Evolutionary conservation across 495 filamentous ascomycete species (phyloP), one percentile per base, ranked within the genome.

Genomic region (Glutinoglossum americanum): DNA sequence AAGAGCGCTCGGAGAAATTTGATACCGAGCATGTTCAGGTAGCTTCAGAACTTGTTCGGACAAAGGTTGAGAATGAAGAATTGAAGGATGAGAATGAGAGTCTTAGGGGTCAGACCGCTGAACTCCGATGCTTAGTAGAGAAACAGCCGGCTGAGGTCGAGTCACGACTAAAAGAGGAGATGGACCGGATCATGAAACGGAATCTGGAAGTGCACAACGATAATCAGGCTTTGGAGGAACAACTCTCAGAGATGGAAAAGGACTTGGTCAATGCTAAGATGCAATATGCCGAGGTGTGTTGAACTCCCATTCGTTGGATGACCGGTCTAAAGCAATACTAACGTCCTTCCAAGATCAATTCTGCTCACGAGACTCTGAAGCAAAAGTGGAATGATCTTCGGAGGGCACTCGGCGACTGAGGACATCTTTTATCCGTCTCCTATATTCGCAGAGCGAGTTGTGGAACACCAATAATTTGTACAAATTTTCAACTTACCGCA

Each of bases 121-220:
- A 94, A 66, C 73, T 99, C 53, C 79, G 83, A 64, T 78, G 77
- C 47, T 80, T 95, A 30, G 86, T 96, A 13, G 85, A 94, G 63
- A 83, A 80, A 62, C 93, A 99, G 65, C 84, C 92, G 0, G 80
- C 76, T 19, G 89, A 97, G 65, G 83, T 97, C 3, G 93, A 99
- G 69, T 74, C 78, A 44, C 76, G 79, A 57, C 79, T 95, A 62
- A 80, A 81, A 65, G 78, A 74, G 5, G 90, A 99, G 69, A 90
- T 94, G 75, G 89, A 95, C 32, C 79, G 84, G 15, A 80, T 96
- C 63, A 89, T 97, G 81, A 80, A 87, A 67, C 80, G 89, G 57
- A 97, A 97, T 65, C 75, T 83, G 28, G 89, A 93, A 64, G 90
- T 97, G 19, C 90, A 96, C 64, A 89, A 94, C 54, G 89, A 95